These are phyloP conservation scores for Skeletonema menzelii DNA, from an alignment of 108 stramenopile species.

Conservation along the genomic window DNA sequence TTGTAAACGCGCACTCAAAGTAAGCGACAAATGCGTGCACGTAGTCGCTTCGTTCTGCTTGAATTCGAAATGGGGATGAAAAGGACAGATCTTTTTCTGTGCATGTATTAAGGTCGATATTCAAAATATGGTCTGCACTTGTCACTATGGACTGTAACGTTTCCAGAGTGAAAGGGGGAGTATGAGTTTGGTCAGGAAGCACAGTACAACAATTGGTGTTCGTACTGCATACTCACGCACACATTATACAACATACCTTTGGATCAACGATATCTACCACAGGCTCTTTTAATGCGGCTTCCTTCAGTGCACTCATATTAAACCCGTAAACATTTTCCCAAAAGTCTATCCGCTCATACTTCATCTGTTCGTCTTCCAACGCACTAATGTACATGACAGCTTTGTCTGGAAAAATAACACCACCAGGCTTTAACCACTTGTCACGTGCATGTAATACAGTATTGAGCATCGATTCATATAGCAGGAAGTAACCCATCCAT, in stretches of 20 bases:
- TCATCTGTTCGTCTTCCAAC: conserved; percentile 86
- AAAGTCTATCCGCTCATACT: conserved; percentile 76
- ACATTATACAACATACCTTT: conserved; percentile 9
- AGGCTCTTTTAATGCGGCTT: conserved; percentile 91
- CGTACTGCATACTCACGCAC: too few species aligned
- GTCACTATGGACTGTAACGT: conserved; percentile 63
- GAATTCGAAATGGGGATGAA: conserved; percentile 64
- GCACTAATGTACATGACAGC: conserved; percentile 88
- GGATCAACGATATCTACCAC: conserved; percentile 94
- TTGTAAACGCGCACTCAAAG: conserved; percentile 95
- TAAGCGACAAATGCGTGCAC: conserved; percentile 93
- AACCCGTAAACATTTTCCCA: conserved; percentile 98
- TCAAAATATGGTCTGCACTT: conserved; percentile 79
- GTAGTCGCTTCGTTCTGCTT: conserved; percentile 78
- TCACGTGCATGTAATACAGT: conserved; percentile 92
- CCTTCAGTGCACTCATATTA: conserved; percentile 92
- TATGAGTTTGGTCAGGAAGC: background rate
- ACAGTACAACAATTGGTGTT: background rate
- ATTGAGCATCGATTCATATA: conserved; percentile 98
- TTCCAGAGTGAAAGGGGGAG: too few species aligned
- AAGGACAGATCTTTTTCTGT: conserved; percentile 91
- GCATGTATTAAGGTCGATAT: conserved; percentile 89
- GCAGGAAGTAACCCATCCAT: conserved; percentile 99
- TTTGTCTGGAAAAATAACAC: conserved; percentile 93
- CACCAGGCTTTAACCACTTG: conserved; percentile 82